Evolutionary conservation across 2,329 filamentous ascomycete species (phyloP), one percentile per base, ranked within the genome.

Genomic region (Fusarium sublunatum): DNA sequence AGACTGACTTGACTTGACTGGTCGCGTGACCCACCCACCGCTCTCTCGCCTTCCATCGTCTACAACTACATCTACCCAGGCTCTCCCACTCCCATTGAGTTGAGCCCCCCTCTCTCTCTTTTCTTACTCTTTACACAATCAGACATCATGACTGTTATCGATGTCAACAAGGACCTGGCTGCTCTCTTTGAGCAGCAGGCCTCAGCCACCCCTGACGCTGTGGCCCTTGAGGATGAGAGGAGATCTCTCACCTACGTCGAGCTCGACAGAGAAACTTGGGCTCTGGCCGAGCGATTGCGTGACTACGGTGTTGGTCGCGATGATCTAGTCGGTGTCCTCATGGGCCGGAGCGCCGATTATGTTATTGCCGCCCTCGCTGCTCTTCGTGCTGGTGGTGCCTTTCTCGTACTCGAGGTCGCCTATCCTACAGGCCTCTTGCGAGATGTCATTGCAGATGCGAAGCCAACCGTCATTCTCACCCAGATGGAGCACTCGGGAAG

Each of bases 351-450:
- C 73, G 89, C 90, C 44, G 85, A 92, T 76, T 92, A 93, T 76
- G 89, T 94, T 59, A 88, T 93, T 74, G 88, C 90, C 13, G 92
- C 89, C 71, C 80, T 94, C 48, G 91, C 91, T 25, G 87, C 89
- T n/a, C 83, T 93, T 35, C 86, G 89, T 57, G 91, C 91, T 3
- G 91, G 91, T 47, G 91, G 91, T 50, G 91, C 91, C 2, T 94
- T 93, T 72, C 81, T 94, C 6, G 91, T 93, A 3, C 84, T 94
- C 4, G 91, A 94, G 76, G 81, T 92, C 44, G 91, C 91, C 4
- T 93, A 93, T 64, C 91, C 91, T 12, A 85, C 89, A 0, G 88
- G 87, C 53, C 80, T 93, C 44, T 79, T 94, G 60, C 85, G 89
- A 47, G 90, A 93, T 75, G 91, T 93, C 47, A 83, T 93, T 47